Evolutionary conservation across 2,329 filamentous ascomycete species (phyloP).

Genomic region (Hypocrella siamensis): DNA sequence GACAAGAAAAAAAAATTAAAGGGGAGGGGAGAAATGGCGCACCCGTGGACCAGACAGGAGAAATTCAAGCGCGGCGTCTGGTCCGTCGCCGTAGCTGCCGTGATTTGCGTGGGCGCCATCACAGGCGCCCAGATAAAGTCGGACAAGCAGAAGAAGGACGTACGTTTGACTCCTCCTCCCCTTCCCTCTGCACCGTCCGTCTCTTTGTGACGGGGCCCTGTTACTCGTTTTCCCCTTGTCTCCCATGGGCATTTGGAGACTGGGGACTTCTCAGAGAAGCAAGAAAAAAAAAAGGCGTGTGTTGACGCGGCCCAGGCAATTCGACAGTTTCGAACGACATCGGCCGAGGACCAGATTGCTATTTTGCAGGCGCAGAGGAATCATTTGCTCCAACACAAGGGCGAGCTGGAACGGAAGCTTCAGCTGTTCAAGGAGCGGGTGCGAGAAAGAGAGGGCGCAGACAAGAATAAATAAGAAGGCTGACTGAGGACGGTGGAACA

Average conservation of each 20-base stretch:
- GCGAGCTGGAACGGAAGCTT: conserved; percentile 25
- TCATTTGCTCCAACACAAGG: conserved; percentile 21
- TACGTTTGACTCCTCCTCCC: conserved; percentile 7
- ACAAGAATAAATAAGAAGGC: no score
- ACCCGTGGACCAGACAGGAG: conserved; percentile 14
- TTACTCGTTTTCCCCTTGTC: neutral
- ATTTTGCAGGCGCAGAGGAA: conserved; percentile 26
- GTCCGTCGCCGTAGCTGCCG: conserved; percentile 29
- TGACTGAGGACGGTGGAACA: no score
- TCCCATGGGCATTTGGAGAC: no score
- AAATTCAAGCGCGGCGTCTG: conserved; percentile 18
- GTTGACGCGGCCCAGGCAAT: conserved; percentile 14
- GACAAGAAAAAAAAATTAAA: neutral
- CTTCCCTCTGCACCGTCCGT: no score
- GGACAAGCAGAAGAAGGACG: conserved; percentile 28
- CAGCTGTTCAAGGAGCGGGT: conserved; percentile 22
- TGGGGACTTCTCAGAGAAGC: no score
- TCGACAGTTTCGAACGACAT: conserved; percentile 20
- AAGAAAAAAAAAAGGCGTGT: no score
- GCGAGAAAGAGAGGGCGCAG: conserved; percentile 17
- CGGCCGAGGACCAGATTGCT: conserved; percentile 27
- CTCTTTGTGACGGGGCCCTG: no score
- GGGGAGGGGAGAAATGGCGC: neutral
- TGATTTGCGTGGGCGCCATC: conserved; percentile 28
- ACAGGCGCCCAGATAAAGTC: conserved; percentile 34